These are phyloP conservation scores for Colletotrichum brevisporum DNA, from an alignment of 2,329 filamentous ascomycete genomes.

Conservation along the genomic window DNA sequence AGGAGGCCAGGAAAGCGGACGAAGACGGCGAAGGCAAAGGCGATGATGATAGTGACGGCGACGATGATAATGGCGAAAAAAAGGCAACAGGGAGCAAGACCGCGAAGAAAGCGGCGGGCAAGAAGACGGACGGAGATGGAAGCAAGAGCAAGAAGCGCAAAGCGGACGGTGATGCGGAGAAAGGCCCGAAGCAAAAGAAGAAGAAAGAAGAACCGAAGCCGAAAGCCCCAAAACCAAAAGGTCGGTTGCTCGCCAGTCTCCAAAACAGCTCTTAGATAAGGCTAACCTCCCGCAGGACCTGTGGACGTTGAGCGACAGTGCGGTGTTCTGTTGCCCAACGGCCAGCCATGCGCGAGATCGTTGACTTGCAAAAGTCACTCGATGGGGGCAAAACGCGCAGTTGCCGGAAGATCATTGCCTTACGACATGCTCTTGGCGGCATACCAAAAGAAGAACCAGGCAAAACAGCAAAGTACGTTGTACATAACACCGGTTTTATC, in stretches of 20 bases:
- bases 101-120: slow-evolving; percentile 75
- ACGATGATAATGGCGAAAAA: slow-evolving; percentile 60
- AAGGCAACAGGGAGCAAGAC: slow-evolving; percentile 58
- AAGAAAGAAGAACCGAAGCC: slow-evolving; percentile 93
- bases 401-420: slow-evolving; percentile 87
- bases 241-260: slow-evolving; percentile 52
- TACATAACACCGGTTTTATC: background rate
- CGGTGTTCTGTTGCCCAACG: slow-evolving; percentile 87
- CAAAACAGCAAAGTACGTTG: slow-evolving; percentile 91
- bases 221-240: slow-evolving; percentile 88
- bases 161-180: slow-evolving; percentile 82
- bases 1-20: slow-evolving; percentile 67
- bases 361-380: slow-evolving; percentile 94
- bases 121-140: slow-evolving; percentile 73
- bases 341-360: slow-evolving; percentile 87
- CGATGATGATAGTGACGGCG: slow-evolving; percentile 63
- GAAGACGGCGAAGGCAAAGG: slow-evolving; percentile 64
- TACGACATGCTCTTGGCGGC: slow-evolving; percentile 93
- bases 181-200: slow-evolving; percentile 90
- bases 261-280: background rate
- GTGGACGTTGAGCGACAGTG: slow-evolving; percentile 96
- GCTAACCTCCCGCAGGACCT: slow-evolving; percentile 66
- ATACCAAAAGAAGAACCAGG: slow-evolving; percentile 98
- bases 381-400: slow-evolving; percentile 94
- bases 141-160: slow-evolving; percentile 82